Evolutionary conservation across 1,284 basidiomycete genomes (phyloP).

Genomic region (Malassezia cuniculi): DNA sequence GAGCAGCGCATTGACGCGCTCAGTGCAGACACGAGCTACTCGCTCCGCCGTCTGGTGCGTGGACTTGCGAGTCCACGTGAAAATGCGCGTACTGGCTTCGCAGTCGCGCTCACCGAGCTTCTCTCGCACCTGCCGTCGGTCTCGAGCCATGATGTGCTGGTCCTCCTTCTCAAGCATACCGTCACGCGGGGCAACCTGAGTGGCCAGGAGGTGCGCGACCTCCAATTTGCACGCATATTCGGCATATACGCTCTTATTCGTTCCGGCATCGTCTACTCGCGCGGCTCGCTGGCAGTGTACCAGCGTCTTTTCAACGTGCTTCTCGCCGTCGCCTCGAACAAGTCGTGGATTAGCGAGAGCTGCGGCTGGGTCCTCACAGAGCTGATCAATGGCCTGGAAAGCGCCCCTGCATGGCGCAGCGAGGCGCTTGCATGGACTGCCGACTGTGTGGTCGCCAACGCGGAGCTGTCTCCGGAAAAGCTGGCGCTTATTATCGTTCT

Average conservation of each 20-base stretch:
- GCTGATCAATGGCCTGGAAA: constrained; percentile 17
- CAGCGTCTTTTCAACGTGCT: constrained; percentile 57
- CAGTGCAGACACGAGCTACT: constrained; percentile 50
- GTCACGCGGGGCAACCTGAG: constrained; percentile 48
- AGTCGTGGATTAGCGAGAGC: constrained; percentile 82
- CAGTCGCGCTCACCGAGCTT: constrained; percentile 85
- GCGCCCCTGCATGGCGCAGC: constrained; percentile 15
- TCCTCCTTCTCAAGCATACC: constrained; percentile 28
- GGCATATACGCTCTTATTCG: constrained; percentile 55
- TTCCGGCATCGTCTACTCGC: constrained; percentile 55
- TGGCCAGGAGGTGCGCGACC: constrained; percentile 80
- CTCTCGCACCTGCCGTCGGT: constrained; percentile 67
- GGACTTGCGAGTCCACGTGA: constrained; percentile 83
- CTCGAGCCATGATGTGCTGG: constrained; percentile 49
- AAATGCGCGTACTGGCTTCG: constrained; percentile 82
- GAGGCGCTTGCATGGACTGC: constrained; percentile 22
- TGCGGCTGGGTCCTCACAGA: constrained; percentile 70
- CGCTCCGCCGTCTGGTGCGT: constrained; percentile 42
- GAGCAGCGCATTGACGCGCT: constrained; percentile 51
- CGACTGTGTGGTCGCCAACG: constrained; percentile 25
- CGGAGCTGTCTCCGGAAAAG: constrained; percentile 72
- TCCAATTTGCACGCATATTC: constrained; percentile 81
- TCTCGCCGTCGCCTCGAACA: constrained; percentile 61
- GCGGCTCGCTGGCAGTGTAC: constrained; percentile 54
- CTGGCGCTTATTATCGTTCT: constrained; percentile 65